Evolutionary conservation across 2,329 filamentous ascomycete genomes (phyloP).

Genomic region (Fusarium tanahbumbuense): DNA sequence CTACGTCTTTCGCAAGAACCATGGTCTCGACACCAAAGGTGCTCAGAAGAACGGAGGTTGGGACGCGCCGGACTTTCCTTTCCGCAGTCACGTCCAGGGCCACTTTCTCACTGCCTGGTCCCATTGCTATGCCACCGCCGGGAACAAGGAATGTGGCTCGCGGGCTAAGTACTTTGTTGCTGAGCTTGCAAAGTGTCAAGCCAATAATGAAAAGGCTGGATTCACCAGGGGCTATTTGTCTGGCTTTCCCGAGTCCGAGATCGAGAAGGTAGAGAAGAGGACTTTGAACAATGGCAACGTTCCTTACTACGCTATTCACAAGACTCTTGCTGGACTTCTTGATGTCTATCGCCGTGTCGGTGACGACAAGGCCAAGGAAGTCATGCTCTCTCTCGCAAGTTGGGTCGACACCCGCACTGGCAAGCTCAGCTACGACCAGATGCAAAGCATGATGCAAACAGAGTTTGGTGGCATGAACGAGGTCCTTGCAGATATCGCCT

Average conservation of each 20-base stretch:
- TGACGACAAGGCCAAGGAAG: conserved; percentile 56
- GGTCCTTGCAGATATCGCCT: conserved; percentile 60
- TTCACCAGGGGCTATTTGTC: conserved; percentile 61
- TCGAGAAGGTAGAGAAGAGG: conserved; percentile 56
- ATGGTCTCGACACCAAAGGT: conserved; percentile 53
- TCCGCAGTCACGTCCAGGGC: conserved; percentile 63
- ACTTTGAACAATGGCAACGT: conserved; percentile 62
- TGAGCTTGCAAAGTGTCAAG: conserved; percentile 63
- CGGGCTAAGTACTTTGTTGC: conserved; percentile 59
- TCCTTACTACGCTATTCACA: conserved; percentile 66
- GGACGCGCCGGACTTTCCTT: conserved; percentile 66
- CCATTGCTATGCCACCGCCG: conserved; percentile 58
- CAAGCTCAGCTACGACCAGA: conserved; percentile 55
- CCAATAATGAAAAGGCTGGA: conserved; percentile 59
- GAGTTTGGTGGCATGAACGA: conserved; percentile 68
- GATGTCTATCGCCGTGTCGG: conserved; percentile 61
- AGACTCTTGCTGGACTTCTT: conserved; percentile 63
- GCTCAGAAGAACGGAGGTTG: conserved; percentile 61
- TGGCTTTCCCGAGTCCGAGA: conserved; percentile 65
- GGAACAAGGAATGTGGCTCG: conserved; percentile 57
- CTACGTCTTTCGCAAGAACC: conserved; percentile 32
- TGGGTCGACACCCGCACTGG: conserved; percentile 63
- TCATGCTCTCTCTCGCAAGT: conserved; percentile 57
- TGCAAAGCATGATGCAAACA: conserved; percentile 61
- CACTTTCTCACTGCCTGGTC: conserved; percentile 64